Evolutionary conservation across 2,329 filamentous ascomycete species (phyloP).

Genomic region (Phoma sp.): DNA sequence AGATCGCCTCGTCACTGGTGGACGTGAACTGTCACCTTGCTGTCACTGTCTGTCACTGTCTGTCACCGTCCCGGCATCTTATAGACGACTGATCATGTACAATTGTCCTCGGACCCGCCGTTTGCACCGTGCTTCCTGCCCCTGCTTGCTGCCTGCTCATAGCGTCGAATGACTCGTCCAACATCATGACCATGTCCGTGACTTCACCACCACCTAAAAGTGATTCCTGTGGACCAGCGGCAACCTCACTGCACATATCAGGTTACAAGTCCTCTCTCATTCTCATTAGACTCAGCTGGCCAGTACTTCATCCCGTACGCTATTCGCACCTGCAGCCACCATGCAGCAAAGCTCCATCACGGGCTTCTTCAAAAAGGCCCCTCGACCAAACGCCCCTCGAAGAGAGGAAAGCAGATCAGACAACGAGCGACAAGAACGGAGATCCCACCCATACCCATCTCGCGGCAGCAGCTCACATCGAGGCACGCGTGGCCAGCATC

Average conservation of each 20-base stretch:
- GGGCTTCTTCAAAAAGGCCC: constrained; percentile 24
- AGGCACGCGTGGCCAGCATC: constrained; percentile 17
- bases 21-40: background rate
- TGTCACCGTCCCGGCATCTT: background rate
- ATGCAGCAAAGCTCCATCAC: constrained; percentile 37
- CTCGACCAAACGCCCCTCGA: constrained; percentile 12
- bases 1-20: constrained; percentile 10
- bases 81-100: background rate
- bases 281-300: too few relatives aligned
- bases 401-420: background rate
- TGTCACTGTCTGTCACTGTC: background rate
- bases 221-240: too few relatives aligned
- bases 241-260: too few relatives aligned
- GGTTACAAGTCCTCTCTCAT: too few relatives aligned
- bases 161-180: constrained; percentile 4
- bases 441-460: constrained; percentile 27
- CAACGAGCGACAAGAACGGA: constrained; percentile 9
- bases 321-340: background rate
- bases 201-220: background rate
- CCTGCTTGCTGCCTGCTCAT: constrained; percentile 16
- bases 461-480: constrained; percentile 1
- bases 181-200: background rate
- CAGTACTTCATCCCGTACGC: too few relatives aligned
- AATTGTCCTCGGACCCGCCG: background rate
- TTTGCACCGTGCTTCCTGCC: background rate